Evolutionary conservation across 371 early-diverging fungal genomes (phyloP).

Genomic region (Smittium mucronatum): DNA sequence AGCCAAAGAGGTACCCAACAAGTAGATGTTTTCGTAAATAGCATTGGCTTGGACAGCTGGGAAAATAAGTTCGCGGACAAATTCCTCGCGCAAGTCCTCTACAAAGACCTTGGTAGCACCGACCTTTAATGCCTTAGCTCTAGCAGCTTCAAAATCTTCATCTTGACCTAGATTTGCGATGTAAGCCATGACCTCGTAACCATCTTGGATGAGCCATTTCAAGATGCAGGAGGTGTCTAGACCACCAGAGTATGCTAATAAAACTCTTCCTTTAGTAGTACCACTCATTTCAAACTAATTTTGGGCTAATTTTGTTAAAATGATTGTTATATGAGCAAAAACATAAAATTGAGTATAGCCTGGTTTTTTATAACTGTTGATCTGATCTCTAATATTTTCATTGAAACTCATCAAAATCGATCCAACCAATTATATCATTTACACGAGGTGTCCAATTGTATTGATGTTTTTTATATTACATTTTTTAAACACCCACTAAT

Average conservation of each 20-base stretch:
- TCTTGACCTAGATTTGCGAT: constrained; percentile 97
- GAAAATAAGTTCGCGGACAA: constrained; percentile 84
- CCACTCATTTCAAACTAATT: too few relatives aligned
- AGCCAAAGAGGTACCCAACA: constrained; percentile 92
- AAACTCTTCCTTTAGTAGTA: constrained; percentile 66
- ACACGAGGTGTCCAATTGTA: too few relatives aligned
- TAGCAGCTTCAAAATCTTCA: constrained; percentile 92
- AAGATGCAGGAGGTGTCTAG: constrained; percentile 96
- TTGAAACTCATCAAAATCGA: too few relatives aligned
- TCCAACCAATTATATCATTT: too few relatives aligned
- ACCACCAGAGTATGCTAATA: constrained; percentile 95
- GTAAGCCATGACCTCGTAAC: constrained; percentile 91
- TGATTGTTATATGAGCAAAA: too few relatives aligned
- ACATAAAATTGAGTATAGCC: too few relatives aligned
- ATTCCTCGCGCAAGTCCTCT: constrained; percentile 86
- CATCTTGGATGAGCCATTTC: constrained; percentile 93
- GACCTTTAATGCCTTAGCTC: constrained; percentile 75
- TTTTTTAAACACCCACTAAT: too few relatives aligned
- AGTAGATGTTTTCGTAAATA: constrained; percentile 87
- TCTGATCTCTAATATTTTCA: too few relatives aligned
- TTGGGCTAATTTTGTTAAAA: too few relatives aligned
- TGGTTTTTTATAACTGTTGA: too few relatives aligned
- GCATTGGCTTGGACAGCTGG: constrained; percentile 90
- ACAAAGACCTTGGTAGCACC: constrained; percentile 92
- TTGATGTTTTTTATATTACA: too few relatives aligned